phyloP scores from a whole-genome alignment of 805 yeast genomes.

The Saturnispora diversa region DNA sequence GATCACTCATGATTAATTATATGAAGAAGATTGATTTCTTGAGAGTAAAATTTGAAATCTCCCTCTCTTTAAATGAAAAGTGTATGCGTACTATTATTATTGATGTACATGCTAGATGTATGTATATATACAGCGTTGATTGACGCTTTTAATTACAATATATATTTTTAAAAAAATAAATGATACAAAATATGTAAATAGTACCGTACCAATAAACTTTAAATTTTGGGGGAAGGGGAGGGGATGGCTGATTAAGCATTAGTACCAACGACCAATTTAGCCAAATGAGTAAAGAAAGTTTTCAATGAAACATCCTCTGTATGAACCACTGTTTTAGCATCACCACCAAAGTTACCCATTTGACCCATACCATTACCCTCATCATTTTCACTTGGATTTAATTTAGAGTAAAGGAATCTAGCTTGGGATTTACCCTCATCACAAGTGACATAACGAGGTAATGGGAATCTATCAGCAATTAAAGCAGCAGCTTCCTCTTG shows the following conservation, averaged over 20 bases:
- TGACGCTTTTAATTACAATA: no score
- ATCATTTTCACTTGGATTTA: slow-evolving; percentile 84
- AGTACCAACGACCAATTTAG: slow-evolving; percentile 70
- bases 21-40: no score
- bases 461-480: slow-evolving; percentile 89
- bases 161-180: no score
- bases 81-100: no score
- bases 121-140: no score
- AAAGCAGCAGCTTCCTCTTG: slow-evolving; percentile 87
- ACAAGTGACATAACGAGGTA: slow-evolving; percentile 94
- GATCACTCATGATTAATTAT: no score
- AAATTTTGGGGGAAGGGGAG: neutral
- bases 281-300: slow-evolving; percentile 90
- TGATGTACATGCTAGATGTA: no score
- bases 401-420: slow-evolving; percentile 86
- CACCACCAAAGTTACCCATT: slow-evolving; percentile 39
- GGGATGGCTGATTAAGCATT: slow-evolving; percentile 14
- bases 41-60: no score
- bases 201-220: neutral
- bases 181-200: no score
- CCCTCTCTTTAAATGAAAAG: no score
- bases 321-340: slow-evolving; percentile 65
- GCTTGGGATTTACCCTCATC: slow-evolving; percentile 99
- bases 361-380: slow-evolving; percentile 36
- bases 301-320: slow-evolving; percentile 95